phyloP scores from a whole-genome alignment of 148 eudicot genomes.

The Polygonum maritimum region DNA sequence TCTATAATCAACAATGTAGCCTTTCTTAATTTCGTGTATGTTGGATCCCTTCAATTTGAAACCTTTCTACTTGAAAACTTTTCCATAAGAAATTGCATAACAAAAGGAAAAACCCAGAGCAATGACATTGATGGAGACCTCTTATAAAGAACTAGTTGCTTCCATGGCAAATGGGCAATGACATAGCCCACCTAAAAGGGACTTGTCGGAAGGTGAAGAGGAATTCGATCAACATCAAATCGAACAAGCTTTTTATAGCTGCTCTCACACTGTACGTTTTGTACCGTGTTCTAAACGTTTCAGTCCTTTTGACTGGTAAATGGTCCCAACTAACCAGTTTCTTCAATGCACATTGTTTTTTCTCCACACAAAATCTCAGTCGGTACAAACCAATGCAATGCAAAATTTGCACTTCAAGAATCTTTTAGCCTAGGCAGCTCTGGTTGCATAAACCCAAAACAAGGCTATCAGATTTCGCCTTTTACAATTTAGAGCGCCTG shows the following conservation, averaged over 20 bases:
- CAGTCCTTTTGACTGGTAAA: background rate
- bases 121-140: background rate
- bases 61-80: too few species aligned
- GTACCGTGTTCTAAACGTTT: background rate
- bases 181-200: background rate
- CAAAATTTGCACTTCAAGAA: too few species aligned
- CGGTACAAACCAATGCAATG: too few species aligned
- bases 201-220: background rate
- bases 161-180: background rate
- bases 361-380: too few species aligned
- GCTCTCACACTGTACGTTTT: background rate
- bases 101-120: background rate
- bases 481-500: background rate
- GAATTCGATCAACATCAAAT: background rate
- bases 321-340: background rate
- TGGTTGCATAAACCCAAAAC: too few species aligned
- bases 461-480: too few species aligned
- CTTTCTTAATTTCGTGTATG: too few species aligned
- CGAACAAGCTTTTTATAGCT: background rate
- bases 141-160: background rate
- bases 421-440: too few species aligned
- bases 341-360: too few species aligned
- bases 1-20: too few species aligned
- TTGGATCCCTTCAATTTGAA: too few species aligned
- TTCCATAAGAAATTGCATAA: too few species aligned